Evolutionary conservation across 148 eudicot species (phyloP).

Genomic region (Vaccinium vitisidaea): DNA sequence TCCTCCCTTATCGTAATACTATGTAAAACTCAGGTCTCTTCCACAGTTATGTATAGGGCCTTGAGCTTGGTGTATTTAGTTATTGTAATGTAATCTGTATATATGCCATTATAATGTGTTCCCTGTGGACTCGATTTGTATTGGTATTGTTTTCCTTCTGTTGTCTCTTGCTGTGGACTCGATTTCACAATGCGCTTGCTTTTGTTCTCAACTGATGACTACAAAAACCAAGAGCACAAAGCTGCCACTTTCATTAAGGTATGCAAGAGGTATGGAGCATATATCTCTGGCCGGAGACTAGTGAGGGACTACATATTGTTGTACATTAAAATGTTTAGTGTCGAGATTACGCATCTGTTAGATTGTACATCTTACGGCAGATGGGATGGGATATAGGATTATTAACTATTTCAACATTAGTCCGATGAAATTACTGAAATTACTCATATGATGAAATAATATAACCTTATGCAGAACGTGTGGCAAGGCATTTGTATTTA

Average conservation of each 20-base stretch:
- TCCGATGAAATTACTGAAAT: background rate
- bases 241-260: background rate
- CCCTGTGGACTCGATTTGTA: background rate
- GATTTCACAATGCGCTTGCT: background rate
- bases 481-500: background rate
- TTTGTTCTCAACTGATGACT: background rate
- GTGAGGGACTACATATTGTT: background rate
- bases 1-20: background rate
- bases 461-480: background rate
- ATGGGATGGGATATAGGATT: background rate
- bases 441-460: background rate
- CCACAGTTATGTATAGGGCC: background rate
- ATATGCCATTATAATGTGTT: background rate
- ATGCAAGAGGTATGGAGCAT: background rate
- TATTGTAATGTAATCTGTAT: conserved; percentile 6
- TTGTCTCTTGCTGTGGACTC: background rate
- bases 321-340: background rate
- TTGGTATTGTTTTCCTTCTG: background rate
- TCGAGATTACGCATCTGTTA: too few species aligned
- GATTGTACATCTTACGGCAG: background rate
- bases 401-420: background rate
- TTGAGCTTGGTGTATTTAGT: background rate
- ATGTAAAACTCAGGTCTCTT: background rate
- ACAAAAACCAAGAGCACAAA: background rate
- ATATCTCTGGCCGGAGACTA: background rate